These are phyloP conservation scores for Rhododendron mucronatum DNA, from an alignment of 148 eudicot species.

Conservation along the genomic window DNA sequence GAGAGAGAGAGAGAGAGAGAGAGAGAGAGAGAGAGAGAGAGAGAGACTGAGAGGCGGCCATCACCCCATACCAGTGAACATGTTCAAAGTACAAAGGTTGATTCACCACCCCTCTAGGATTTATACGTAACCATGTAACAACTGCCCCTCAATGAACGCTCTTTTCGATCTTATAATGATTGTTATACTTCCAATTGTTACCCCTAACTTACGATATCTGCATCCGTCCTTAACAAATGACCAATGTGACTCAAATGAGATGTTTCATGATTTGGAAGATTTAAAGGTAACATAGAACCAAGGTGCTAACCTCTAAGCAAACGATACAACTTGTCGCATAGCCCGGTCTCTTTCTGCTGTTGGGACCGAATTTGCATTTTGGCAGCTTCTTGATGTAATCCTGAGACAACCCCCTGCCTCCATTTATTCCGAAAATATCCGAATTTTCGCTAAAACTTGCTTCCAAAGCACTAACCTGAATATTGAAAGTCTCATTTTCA, in stretches of 20 bases:
- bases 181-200: not conserved
- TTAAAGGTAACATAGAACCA: not conserved
- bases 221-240: not conserved
- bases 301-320: conserved; percentile 32
- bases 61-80: no score
- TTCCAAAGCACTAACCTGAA: conserved; percentile 33
- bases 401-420: conserved; percentile 24
- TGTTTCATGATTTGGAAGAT: not conserved
- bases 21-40: no score
- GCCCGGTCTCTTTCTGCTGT: not conserved
- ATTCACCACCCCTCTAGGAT: not conserved
- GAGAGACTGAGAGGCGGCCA: no score
- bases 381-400: conserved; percentile 33
- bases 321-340: conserved; percentile 23
- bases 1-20: no score
- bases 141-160: not conserved
- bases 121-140: not conserved
- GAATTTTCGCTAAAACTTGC: conserved; percentile 25
- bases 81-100: no score
- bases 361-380: not conserved
- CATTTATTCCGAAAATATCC: conserved; percentile 31
- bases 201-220: not conserved
- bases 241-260: not conserved
- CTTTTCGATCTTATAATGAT: not conserved
- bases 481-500: not conserved